Evolutionary conservation across 2,329 filamentous ascomycete species (phyloP), one percentile per base, ranked within the genome.

Genomic region (Fusarium anthophilum): DNA sequence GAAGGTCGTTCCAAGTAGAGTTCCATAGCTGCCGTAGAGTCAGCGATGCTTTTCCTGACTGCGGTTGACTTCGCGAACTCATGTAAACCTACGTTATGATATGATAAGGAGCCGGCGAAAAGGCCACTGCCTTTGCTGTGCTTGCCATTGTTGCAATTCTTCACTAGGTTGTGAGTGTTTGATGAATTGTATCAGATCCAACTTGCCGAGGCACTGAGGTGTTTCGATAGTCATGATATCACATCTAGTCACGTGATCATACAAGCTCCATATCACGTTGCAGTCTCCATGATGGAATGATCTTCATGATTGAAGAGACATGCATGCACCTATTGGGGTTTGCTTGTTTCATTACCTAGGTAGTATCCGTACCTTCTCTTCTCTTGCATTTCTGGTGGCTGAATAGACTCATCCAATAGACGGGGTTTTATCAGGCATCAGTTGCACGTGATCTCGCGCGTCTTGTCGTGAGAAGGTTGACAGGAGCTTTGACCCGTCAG

Each of bases 1-100:
- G 82, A 98, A 88, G 44, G 94, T 93, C 35, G 92, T 92, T 73
- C 96, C 96, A 20, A 98, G 87, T 56, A 98, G 89, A 26, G 94
- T 95, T 75, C 94, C 95, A 84, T 97, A 98, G 80, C 94, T 96
- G 76, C 53, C 22, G 58, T 53, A n/a, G 41, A 59, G 69, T 81
- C 71, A 80, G 78, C 68, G 47, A 22, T 26, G 22, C 35, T 53
- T 32, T 35, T 45, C 38, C 24, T 15, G 18, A 24, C 32, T 41
- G 35, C 60, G n/a, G 55, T 32, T 30, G 30, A 54, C 35, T 39
- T 30, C 45, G 64, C 4, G n/a, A 41, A 30, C 20, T 55, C 26
- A 41, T n/a, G 32, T 30, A 80, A 84, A 74, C 77, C 72, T 87
- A 94, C 91, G 91, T 90, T 70, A 95, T 84, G 69, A 96, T 88